Evolutionary conservation across 192 early-diverging fungal species (phyloP).

Genomic region (Coemansia sp.): DNA sequence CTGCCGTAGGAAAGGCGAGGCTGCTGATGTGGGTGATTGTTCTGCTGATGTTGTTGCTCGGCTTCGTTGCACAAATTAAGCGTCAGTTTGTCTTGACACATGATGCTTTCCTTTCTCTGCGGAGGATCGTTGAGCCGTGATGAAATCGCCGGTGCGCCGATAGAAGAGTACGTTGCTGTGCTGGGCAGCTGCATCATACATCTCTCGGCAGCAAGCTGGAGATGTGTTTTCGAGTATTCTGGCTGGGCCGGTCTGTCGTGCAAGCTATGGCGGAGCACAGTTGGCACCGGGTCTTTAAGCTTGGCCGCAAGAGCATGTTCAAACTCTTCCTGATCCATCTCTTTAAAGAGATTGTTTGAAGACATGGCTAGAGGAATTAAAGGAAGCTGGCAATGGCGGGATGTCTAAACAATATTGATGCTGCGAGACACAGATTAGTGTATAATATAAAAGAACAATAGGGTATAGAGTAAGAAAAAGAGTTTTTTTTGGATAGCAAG

Average conservation of each 20-base stretch:
- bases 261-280: constrained; percentile 10
- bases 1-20: not conserved
- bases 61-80: not conserved
- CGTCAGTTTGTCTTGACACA: not conserved
- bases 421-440: not conserved
- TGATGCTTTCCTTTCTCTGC: constrained; percentile 24
- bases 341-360: constrained; percentile 11
- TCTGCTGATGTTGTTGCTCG: not conserved
- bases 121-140: constrained; percentile 6
- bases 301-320: constrained; percentile 27
- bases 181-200: constrained; percentile 8
- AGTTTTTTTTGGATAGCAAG: not conserved
- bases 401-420: not conserved
- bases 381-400: not conserved
- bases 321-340: constrained; percentile 17
- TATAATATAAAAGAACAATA: not conserved
- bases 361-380: not conserved
- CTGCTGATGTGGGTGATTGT: no score
- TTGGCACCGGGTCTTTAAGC: constrained; percentile 28
- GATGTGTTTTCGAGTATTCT: not conserved
- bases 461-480: not conserved
- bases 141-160: not conserved
- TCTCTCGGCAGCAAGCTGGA: not conserved
- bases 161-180: not conserved
- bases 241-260: not conserved